Base-by-base conservation (phyloP, 2,329 filamentous ascomycete species). In the Talaromyces sp. region DNA sequence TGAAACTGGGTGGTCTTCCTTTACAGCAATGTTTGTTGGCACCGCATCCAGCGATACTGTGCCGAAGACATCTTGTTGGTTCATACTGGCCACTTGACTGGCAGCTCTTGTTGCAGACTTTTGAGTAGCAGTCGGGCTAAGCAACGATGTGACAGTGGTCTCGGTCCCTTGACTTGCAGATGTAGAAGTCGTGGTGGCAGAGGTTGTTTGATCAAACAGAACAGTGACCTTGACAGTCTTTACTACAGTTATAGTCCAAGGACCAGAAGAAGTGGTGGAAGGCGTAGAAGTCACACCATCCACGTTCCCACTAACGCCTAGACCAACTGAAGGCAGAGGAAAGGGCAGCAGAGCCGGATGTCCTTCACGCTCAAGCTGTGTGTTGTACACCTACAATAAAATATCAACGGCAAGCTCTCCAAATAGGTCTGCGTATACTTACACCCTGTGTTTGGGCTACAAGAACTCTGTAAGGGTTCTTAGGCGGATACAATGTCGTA, bases 1-100 rank as follows among this genome's bases (percentile, higher is more conserved):
- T 9, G 70, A 66, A 21, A 80, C 72, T 12, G 77, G 77, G 63
- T 80, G 78, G 55, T 78, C 77, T 54, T 71, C 53, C 41, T 76
- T 72, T 43, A 69, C 64, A 32, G 66, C 62, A 58, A 80, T 77
- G 32, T 69, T 77, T 11, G 64, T 59, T 3, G 77, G 76, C 38
- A 77, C 69, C 17, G 70, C 65, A 21, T 70, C 73, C 53, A 72
- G 72, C 26, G 71, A 71, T 54, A 80, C 67, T 4, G 77, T 76
- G 41, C 71, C 57, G 64, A 80, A 80, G 17, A 77, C 69, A 64
- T 80, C 70, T 62, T 79, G 75, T 38, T 65, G 65, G 26, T 65
- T 61, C 73, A 76, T 76, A 24, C 48, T 56, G 24, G 63, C 53
- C 31, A 60, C 12, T 29, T 50, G 24, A 48, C 35, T 32, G 46